phyloP scores from a whole-genome alignment of 2,329 filamentous ascomycete genomes.

The Colletotrichum sp. region DNA sequence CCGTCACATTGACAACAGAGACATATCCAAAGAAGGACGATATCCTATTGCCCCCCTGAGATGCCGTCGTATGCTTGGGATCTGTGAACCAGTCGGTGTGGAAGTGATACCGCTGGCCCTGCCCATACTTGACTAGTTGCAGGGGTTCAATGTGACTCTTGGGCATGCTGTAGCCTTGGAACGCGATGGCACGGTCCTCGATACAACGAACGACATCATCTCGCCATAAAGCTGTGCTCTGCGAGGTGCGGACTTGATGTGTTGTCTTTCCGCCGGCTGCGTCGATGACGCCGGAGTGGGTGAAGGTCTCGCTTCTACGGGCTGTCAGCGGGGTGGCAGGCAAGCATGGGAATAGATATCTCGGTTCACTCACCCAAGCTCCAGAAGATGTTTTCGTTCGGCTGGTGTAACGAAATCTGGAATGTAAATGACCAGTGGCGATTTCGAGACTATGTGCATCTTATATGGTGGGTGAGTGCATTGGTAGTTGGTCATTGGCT shows the following conservation, averaged over 20 bases:
- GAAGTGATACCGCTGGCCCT: conserved; percentile 50
- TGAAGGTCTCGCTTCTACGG: conserved; percentile 46
- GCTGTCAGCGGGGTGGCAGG: background rate
- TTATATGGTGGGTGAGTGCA: conserved; percentile 41
- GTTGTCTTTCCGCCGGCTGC: conserved; percentile 34
- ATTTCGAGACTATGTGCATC: conserved; percentile 48
- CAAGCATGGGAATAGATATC: background rate
- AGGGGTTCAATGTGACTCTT: conserved; percentile 48
- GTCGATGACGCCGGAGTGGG: conserved; percentile 46
- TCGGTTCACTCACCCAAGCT: conserved; percentile 41
- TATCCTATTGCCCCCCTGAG: conserved; percentile 45
- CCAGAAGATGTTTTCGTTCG: conserved; percentile 46
- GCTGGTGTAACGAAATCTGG: conserved; percentile 47
- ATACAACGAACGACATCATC: conserved; percentile 51
- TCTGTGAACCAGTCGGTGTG: conserved; percentile 58
- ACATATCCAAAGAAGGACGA: conserved; percentile 56
- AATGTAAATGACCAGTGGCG: conserved; percentile 55
- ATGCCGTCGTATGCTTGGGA: conserved; percentile 37
- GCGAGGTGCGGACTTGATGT: conserved; percentile 46
- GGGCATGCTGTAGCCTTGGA: conserved; percentile 46
- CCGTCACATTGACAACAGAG: conserved; percentile 41
- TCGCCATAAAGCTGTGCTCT: conserved; percentile 47
- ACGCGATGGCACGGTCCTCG: conserved; percentile 48
- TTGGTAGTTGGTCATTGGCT: conserved; percentile 13
- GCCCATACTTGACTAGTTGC: conserved; percentile 52